Conservation (phyloP, 495 filamentous ascomycete genomes). For the Beverwykella pulmonaria region DNA sequence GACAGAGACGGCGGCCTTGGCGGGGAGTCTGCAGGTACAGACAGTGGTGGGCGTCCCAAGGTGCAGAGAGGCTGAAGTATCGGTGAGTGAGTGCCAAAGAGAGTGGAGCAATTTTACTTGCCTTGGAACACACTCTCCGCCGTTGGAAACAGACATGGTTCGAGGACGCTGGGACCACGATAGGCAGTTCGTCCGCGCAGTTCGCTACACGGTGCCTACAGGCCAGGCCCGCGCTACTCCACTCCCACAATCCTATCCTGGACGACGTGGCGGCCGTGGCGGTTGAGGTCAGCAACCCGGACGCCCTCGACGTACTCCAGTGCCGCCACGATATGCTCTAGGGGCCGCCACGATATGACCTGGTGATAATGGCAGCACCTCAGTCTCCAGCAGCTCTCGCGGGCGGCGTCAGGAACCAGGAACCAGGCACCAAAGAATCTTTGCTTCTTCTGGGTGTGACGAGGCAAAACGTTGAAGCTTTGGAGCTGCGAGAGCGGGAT, state of each 20-base stretch:
- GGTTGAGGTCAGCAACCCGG: slow-evolving; percentile 1
- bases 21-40: slow-evolving; percentile 15
- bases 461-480: no score
- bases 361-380: no score
- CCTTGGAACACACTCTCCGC: slow-evolving; percentile 17
- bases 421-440: no score
- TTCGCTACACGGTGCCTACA: slow-evolving; percentile 24
- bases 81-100: slow-evolving; percentile 29
- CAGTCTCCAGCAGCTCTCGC: no score
- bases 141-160: slow-evolving; percentile 21
- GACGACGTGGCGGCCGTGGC: slow-evolving; percentile 16
- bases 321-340: slow-evolving; percentile 17
- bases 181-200: slow-evolving; percentile 32
- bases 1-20: slow-evolving; percentile 13
- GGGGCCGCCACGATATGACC: no score
- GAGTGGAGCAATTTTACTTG: slow-evolving; percentile 35
- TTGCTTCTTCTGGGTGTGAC: no score
- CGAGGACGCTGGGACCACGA: slow-evolving; percentile 23
- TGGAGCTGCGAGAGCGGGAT: no score
- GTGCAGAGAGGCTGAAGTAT: slow-evolving; percentile 36
- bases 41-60: slow-evolving; percentile 10
- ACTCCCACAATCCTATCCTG: background rate
- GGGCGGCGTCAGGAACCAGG: no score
- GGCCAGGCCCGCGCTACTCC: slow-evolving; percentile 4
- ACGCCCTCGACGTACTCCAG: background rate